These are phyloP conservation scores for Fragaria vesca DNA, from an alignment of 306 rosid genomes.

Conservation along the genomic window DNA sequence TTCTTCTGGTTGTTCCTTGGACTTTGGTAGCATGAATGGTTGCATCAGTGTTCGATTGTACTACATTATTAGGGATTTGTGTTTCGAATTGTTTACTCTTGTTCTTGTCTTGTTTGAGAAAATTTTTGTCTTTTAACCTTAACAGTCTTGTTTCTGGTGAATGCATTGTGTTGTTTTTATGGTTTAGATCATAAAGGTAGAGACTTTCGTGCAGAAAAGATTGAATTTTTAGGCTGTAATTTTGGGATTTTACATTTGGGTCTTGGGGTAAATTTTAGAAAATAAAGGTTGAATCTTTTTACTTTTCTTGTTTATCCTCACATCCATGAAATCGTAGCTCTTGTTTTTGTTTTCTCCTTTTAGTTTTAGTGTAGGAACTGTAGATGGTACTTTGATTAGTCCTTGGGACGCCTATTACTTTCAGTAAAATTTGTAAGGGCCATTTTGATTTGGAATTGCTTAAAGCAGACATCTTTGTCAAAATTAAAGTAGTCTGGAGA, in stretches of 20 bases:
- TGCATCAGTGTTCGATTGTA: not conserved
- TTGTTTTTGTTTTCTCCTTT: not conserved
- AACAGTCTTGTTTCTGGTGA: not conserved
- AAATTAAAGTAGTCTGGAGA: not conserved
- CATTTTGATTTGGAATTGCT: not conserved
- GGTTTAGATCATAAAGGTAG: not conserved
- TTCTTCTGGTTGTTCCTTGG: not conserved
- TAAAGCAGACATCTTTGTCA: not conserved
- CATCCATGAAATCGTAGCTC: not conserved
- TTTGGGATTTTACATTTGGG: not conserved
- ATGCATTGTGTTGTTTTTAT: not conserved
- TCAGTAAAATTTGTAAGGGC: not conserved
- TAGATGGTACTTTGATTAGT: not conserved
- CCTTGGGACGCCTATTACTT: not conserved
- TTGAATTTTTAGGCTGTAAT: not conserved
- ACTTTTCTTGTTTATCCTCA: not conserved
- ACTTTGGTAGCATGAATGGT: not conserved
- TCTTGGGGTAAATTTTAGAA: not conserved
- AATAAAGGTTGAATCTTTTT: not conserved
- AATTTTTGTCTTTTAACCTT: not conserved
- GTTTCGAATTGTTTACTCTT: not conserved
- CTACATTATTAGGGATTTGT: slow-evolving; percentile 5
- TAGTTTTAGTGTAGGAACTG: not conserved
- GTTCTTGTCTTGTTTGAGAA: not conserved
- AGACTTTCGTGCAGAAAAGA: not conserved